phyloP scores from a whole-genome alignment of 129 eudicot genomes.

The Heracleum sosnowskyi region DNA sequence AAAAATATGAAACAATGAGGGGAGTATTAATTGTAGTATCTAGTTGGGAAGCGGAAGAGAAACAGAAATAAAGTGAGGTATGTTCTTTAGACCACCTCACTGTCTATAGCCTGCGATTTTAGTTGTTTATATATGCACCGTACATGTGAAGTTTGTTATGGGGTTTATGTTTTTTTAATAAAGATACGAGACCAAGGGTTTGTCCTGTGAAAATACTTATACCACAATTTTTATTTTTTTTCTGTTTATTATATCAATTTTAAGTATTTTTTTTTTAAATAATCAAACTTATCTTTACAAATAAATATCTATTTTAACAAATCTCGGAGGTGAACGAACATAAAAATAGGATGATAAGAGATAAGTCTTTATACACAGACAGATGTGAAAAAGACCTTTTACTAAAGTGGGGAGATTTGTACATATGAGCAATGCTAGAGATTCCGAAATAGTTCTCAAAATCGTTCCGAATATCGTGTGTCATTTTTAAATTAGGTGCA shows the following conservation, averaged over 20 bases:
- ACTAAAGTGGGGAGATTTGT: no score
- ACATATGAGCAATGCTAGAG: no score
- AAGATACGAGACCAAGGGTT: background rate
- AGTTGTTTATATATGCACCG: background rate
- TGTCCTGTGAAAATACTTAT: background rate
- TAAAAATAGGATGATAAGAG: no score
- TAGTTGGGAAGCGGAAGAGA: constrained; percentile 7
- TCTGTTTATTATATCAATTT: background rate
- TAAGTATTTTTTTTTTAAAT: no score
- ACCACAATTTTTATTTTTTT: background rate
- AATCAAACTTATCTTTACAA: no score
- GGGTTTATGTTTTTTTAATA: background rate
- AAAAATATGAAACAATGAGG: constrained; percentile 10
- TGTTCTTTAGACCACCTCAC: background rate
- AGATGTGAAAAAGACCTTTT: no score
- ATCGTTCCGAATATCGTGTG: no score
- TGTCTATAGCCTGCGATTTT: background rate
- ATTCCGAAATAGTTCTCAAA: no score
- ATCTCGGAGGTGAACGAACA: no score
- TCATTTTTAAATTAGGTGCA: no score
- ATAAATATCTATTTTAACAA: no score
- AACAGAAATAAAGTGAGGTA: background rate
- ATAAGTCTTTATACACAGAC: no score
- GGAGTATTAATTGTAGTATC: background rate
- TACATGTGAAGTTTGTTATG: background rate